Conservation (phyloP, 768 basidiomycete genomes). For the Tephrocybe rancida region DNA sequence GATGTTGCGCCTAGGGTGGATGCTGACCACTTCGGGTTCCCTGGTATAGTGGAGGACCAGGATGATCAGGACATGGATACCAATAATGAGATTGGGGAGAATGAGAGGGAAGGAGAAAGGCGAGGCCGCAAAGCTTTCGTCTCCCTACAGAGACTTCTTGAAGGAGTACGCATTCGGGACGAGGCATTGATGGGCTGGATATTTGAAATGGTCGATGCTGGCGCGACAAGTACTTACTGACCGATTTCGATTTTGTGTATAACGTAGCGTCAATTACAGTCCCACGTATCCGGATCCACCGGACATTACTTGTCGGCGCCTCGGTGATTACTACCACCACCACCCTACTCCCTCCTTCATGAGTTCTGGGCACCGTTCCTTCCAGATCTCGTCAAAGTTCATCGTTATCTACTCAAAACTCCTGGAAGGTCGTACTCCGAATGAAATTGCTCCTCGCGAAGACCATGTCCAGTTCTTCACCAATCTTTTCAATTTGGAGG, state of each 20-base stretch:
- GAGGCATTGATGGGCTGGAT: slow-evolving; percentile 62
- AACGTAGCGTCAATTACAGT: too few species aligned
- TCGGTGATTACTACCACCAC: not conserved
- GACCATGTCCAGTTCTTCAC: slow-evolving; percentile 52
- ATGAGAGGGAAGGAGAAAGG: slow-evolving; percentile 69
- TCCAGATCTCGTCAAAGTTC: slow-evolving; percentile 46
- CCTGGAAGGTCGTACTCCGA: slow-evolving; percentile 49
- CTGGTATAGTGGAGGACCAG: slow-evolving; percentile 77
- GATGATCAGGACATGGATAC: slow-evolving; percentile 61
- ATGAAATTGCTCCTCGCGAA: slow-evolving; percentile 45
- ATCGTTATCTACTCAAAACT: slow-evolving; percentile 48
- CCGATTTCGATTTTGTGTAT: not conserved
- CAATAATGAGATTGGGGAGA: slow-evolving; percentile 50
- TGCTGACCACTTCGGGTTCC: slow-evolving; percentile 90
- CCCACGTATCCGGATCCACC: too few species aligned
- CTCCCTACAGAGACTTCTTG: slow-evolving; percentile 58
- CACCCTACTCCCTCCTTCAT: slow-evolving; percentile 1
- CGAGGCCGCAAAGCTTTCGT: slow-evolving; percentile 75
- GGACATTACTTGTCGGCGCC: too few species aligned
- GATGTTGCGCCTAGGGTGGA: slow-evolving; percentile 72
- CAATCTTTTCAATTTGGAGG: slow-evolving; percentile 51
- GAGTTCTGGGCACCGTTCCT: slow-evolving; percentile 17
- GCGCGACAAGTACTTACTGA: slow-evolving; percentile 25
- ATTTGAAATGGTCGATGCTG: slow-evolving; percentile 58
- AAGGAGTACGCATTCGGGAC: slow-evolving; percentile 67